These are phyloP conservation scores for Penicillium sp. DNA, from an alignment of 2,329 filamentous ascomycete genomes.

Conservation along the genomic window DNA sequence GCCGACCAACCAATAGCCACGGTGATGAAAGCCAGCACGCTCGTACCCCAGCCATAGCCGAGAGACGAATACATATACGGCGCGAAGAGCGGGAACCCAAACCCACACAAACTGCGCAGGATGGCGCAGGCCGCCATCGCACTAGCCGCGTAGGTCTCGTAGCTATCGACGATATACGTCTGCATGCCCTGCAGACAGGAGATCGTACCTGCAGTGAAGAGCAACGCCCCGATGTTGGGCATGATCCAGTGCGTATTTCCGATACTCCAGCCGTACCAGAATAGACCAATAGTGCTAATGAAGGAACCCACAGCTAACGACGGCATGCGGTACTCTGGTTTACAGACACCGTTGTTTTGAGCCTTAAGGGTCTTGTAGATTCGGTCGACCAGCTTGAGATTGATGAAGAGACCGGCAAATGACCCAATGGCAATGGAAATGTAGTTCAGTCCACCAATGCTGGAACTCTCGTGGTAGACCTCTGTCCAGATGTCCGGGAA, in stretches of 20 bases:
- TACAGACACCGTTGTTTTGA: background rate
- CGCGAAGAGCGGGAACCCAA: constrained; percentile 36
- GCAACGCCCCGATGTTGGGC: constrained; percentile 50
- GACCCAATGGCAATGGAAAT: background rate
- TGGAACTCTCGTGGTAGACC: background rate
- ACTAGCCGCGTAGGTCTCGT: constrained; percentile 31
- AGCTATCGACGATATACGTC: constrained; percentile 38
- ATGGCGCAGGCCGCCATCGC: constrained; percentile 27
- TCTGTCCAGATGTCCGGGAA: background rate
- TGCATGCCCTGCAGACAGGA: constrained; percentile 39
- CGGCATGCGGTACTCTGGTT: background rate
- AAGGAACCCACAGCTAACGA: background rate
- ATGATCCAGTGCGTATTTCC: constrained; percentile 34
- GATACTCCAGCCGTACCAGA: constrained; percentile 43
- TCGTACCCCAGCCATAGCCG: constrained; percentile 33
- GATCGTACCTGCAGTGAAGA: constrained; percentile 48
- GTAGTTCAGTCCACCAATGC: background rate
- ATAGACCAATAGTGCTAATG: constrained; percentile 40
- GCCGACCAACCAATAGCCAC: constrained; percentile 42
- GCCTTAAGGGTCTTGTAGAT: background rate
- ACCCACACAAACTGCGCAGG: constrained; percentile 30
- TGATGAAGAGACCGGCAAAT: background rate
- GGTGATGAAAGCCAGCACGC: constrained; percentile 35
- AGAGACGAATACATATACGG: constrained; percentile 32
- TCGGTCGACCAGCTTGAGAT: background rate